These are phyloP conservation scores for Venturia effusa DNA, from an alignment of 2,329 filamentous ascomycete species.

Conservation along the genomic window DNA sequence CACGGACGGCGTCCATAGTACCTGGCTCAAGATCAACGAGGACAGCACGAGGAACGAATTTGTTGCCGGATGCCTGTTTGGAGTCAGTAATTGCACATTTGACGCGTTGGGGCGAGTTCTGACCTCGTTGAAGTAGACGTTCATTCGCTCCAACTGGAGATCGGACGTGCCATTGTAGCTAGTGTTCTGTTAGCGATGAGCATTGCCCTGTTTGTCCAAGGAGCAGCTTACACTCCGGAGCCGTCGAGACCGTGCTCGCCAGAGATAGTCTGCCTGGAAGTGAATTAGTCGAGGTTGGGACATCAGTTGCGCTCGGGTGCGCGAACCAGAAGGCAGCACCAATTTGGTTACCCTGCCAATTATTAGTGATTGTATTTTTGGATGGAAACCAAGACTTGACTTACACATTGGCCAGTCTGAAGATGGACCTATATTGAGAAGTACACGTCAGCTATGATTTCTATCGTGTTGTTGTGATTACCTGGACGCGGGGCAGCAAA, in stretches of 20 bases:
- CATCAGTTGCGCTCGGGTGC: constrained; percentile 17
- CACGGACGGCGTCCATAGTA: constrained; percentile 98
- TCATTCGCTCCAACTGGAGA: constrained; percentile 99
- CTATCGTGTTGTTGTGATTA: constrained; percentile 6
- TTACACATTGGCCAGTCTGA: constrained; percentile 99
- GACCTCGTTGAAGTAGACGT: constrained; percentile 97
- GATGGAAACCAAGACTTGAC: constrained; percentile 25
- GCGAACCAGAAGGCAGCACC: constrained; percentile 98
- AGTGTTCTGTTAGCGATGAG: constrained; percentile 17
- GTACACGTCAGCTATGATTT: constrained; percentile 8
- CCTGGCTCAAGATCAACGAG: constrained; percentile 99
- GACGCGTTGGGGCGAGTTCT: constrained; percentile 8
- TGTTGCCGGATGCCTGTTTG: constrained; percentile 82
- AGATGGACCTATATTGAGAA: constrained; percentile 71
- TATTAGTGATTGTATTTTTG: constrained; percentile 12
- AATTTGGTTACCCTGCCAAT: constrained; percentile 85
- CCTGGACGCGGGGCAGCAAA: constrained; percentile 11
- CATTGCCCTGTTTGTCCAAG: background rate
- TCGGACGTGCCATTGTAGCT: constrained; percentile 97
- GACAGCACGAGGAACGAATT: constrained; percentile 98
- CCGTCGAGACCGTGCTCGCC: constrained; percentile 88
- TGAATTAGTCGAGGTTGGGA: constrained; percentile 7
- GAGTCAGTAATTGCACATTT: constrained; percentile 13
- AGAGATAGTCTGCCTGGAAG: constrained; percentile 43
- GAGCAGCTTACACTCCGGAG: constrained; percentile 71